Conservation (phyloP, 805 yeast genomes). For the Kuraishia ogatae region DNA sequence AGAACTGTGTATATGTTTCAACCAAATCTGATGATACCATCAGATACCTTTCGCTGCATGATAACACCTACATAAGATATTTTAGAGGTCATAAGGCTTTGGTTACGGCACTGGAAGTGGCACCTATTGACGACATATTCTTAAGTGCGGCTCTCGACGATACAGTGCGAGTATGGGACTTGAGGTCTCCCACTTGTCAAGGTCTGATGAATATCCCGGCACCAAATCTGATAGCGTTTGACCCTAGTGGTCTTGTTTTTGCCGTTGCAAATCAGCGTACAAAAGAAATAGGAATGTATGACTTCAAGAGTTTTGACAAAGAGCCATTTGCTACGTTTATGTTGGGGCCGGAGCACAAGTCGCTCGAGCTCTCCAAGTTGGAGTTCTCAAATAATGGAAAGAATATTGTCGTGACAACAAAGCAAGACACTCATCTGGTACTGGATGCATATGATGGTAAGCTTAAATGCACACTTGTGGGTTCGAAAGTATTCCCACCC, state of each 20-base stretch:
- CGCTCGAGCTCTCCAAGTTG: slow-evolving; percentile 14
- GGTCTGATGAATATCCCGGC: slow-evolving; percentile 51
- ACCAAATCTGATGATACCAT: slow-evolving; percentile 72
- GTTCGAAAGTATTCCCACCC: slow-evolving; percentile 37
- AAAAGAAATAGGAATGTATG: slow-evolving; percentile 49
- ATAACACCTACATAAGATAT: slow-evolving; percentile 75
- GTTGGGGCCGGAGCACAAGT: slow-evolving; percentile 17
- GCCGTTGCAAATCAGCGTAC: slow-evolving; percentile 49
- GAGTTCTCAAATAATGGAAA: slow-evolving; percentile 39
- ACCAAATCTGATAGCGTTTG: slow-evolving; percentile 58
- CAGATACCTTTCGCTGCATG: slow-evolving; percentile 66
- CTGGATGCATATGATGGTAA: slow-evolving; percentile 66
- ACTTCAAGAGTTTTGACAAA: slow-evolving; percentile 45
- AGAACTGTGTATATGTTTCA: slow-evolving; percentile 74
- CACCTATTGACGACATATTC: slow-evolving; percentile 59
- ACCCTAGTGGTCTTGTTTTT: slow-evolving; percentile 78
- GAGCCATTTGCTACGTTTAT: slow-evolving; percentile 44
- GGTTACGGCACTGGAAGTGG: slow-evolving; percentile 65
- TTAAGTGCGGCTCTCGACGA: slow-evolving; percentile 67
- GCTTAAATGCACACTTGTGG: slow-evolving; percentile 34
- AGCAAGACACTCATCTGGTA: slow-evolving; percentile 27
- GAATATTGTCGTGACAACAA: slow-evolving; percentile 26
- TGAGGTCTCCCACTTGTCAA: slow-evolving; percentile 54
- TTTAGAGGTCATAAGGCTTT: slow-evolving; percentile 80
- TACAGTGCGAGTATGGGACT: slow-evolving; percentile 84